These are phyloP conservation scores for Xylariaceae sp. DNA, from an alignment of 2,329 filamentous ascomycete genomes.

Conservation along the genomic window DNA sequence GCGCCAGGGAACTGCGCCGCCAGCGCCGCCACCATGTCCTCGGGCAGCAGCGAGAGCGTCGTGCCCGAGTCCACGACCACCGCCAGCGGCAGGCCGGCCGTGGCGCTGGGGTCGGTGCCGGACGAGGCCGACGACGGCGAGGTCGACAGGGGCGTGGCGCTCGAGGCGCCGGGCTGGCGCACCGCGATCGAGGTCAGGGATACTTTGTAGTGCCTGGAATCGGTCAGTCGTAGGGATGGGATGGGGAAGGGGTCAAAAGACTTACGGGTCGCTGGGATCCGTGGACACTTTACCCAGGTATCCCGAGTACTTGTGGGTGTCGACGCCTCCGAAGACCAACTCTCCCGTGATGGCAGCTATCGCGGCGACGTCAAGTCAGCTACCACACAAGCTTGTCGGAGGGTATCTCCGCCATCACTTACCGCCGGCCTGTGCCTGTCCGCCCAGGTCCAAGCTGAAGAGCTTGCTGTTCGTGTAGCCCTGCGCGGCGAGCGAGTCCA, in stretches of 20 bases:
- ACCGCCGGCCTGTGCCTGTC: conserved; percentile 17
- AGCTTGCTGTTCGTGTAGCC: conserved; percentile 41
- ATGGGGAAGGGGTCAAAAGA: not conserved
- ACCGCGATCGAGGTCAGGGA: conserved; percentile 16
- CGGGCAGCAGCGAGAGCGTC: conserved; percentile 40
- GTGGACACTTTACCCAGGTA: conserved; percentile 35
- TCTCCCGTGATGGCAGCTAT: conserved; percentile 34
- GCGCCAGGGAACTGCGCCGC: conserved; percentile 35
- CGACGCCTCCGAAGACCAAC: conserved; percentile 46
- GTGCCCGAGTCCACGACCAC: conserved; percentile 47
- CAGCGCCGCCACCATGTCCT: conserved; percentile 33
- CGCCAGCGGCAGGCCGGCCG: conserved; percentile 26
- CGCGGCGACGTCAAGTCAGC: not conserved
- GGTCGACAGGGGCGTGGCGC: conserved; percentile 8
- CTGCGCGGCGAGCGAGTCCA: conserved; percentile 40
- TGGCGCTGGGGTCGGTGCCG: too few species aligned
- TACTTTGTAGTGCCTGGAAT: conserved; percentile 21
- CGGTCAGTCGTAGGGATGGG: conserved; percentile 1
- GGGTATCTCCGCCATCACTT: conserved; percentile 10
- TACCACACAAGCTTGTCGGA: not conserved
- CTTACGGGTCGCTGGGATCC: conserved; percentile 27
- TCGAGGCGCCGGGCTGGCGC: conserved; percentile 8
- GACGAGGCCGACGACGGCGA: too few species aligned
- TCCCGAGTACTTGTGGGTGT: conserved; percentile 44
- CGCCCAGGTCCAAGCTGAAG: conserved; percentile 44